Percentiles rank a stretch among this genome's conserved stretches.
These are phyloP conservation scores for Candida glaebosa DNA, from an alignment of 805 yeast species.

Conservation along the genomic window DNA sequence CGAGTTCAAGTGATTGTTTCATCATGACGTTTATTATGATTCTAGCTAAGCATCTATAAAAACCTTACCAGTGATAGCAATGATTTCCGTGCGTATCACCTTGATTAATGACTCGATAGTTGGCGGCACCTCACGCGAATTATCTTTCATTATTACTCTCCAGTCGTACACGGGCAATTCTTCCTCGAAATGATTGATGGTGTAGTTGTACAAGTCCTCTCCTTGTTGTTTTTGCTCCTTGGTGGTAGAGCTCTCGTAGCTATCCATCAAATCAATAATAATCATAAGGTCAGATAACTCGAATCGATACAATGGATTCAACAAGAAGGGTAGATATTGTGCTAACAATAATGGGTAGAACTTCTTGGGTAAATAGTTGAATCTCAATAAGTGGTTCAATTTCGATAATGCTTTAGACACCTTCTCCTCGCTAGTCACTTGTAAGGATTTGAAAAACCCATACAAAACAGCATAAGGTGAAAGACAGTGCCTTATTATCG, in stretches of 20 bases:
- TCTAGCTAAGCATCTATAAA: constrained; percentile 18
- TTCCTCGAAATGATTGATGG: constrained; percentile 21
- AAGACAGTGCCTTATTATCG: constrained; percentile 62
- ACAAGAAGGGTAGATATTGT: constrained; percentile 45
- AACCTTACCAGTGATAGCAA: constrained; percentile 31
- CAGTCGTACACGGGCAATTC: constrained; percentile 29
- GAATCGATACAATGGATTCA: constrained; percentile 12
- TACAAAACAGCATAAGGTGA: constrained; percentile 68
- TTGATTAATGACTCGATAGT: constrained; percentile 22
- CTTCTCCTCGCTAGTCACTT: constrained; percentile 8
- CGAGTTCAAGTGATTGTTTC: too few species aligned
- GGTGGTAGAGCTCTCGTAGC: constrained; percentile 23
- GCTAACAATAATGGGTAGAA: constrained; percentile 47
- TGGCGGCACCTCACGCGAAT: constrained; percentile 19
- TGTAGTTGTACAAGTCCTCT: constrained; percentile 27
- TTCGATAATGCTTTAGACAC: constrained; percentile 36
- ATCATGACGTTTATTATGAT: not conserved
- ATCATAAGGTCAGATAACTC: constrained; percentile 31
- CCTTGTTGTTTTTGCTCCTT: constrained; percentile 25
- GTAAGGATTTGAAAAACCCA: constrained; percentile 40
- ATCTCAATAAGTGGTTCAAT: constrained; percentile 46
- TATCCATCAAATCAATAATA: constrained; percentile 38
- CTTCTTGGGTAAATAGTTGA: constrained; percentile 44
- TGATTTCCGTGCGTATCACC: constrained; percentile 29
- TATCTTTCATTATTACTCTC: constrained; percentile 24